Base-by-base conservation (phyloP, 176 grass and related monocot species). In the Triticum dicoccoides region DNA sequence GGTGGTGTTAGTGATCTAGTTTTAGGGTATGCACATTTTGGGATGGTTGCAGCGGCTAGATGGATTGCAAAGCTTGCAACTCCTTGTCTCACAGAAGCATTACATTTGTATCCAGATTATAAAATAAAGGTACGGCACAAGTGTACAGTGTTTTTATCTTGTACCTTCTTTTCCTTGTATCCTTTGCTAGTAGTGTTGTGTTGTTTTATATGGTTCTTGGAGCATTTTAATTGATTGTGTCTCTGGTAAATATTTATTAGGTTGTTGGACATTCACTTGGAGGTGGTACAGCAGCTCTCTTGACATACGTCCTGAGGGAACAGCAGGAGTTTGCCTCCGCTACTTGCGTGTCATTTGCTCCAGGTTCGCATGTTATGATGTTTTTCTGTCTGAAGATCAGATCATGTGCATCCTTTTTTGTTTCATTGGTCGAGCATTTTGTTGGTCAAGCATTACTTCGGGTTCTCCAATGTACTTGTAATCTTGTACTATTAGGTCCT, bases 11-110 rank as follows among this genome's bases (percentile, higher is more conserved):
- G 93, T 2, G 93, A 98, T 82, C 86, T 98, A 87, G 82, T 98
- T 91, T 88, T 98, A 85, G 96, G 96, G 21, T 98, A 98, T 92
- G 96, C 96, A n/a, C 96, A 98, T 81, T 98, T 90, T 83, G 96
- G 96, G 73, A 98, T 98, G 96, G 96, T 98, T 86, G 96, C 96
- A 37, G 96, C 93, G 72, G 96, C 93, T 87, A 91, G 96, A 67
- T 98, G 93, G 94, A 98, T 96, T 59, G 93, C 93, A n/a, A 98
- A 98, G 65, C 90, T 98, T 85, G 90, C 96, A 79, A 63, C 90
- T 73, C 96, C 93, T 94, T 92, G 92, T 88, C 88, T 98, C 13
- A 45, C 82, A 25, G 70, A 92, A 78, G 93, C 93, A 77, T 85
- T 98, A 49, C 86, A 91, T 51, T 68, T 45, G 17, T 89, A 94